Conservation (phyloP, 2,329 filamentous ascomycete genomes). For the Fusarium drepaniforme region DNA sequence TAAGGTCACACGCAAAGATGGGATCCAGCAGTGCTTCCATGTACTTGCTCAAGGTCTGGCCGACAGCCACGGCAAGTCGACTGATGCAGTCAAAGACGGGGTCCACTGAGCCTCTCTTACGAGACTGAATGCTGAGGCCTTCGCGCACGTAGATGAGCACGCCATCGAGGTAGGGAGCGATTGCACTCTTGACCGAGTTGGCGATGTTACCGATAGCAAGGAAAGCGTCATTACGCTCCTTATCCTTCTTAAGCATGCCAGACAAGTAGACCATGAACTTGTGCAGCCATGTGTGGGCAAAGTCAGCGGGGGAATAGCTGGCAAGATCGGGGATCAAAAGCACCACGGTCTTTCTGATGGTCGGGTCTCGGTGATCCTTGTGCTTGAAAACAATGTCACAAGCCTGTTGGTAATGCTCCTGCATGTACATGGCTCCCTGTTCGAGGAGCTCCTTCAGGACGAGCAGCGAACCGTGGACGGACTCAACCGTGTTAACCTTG, state of each 20-base stretch:
- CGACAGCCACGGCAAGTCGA: conserved; percentile 93
- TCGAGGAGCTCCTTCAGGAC: conserved; percentile 93
- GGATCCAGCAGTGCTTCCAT: conserved; percentile 96
- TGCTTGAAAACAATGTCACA: conserved; percentile 94
- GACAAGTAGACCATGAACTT: conserved; percentile 98
- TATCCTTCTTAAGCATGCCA: conserved; percentile 92
- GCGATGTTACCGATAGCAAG: conserved; percentile 96
- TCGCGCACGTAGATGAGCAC: conserved; percentile 95
- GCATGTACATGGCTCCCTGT: conserved; percentile 99
- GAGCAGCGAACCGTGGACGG: conserved; percentile 92
- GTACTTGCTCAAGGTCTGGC: conserved; percentile 97
- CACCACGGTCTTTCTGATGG: conserved; percentile 91
- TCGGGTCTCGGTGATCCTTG: conserved; percentile 90
- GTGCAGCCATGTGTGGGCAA: conserved; percentile 88
- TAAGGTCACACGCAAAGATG: conserved; percentile 96
- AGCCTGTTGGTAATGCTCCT: conserved; percentile 89
- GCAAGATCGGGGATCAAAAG: conserved; percentile 92
- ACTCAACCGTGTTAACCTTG: conserved; percentile 84
- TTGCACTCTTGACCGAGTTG: conserved; percentile 94
- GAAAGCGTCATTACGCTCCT: conserved; percentile 94
- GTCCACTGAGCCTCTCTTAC: conserved; percentile 72
- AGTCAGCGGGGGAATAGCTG: conserved; percentile 91
- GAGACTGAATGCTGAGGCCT: conserved; percentile 84
- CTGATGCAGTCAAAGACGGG: conserved; percentile 99
- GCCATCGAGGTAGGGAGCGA: conserved; percentile 93